Base-by-base conservation (phyloP, 768 basidiomycete genomes). In the Pleurotus sapidus region DNA sequence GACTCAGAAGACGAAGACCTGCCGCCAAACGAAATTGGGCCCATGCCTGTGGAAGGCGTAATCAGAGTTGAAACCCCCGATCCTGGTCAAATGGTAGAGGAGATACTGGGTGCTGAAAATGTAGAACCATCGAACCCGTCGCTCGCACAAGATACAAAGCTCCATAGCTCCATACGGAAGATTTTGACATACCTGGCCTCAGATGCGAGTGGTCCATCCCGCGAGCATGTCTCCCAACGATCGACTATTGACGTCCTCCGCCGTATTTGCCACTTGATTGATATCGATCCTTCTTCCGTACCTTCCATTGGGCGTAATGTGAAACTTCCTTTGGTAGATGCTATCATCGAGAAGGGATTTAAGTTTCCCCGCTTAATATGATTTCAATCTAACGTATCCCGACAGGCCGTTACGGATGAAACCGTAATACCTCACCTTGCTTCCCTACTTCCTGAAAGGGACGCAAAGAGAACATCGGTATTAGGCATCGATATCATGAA, bases 401-500 rank as follows among this genome's bases (percentile, higher is more conserved):
- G 23, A n/a, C 6, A 37, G 38, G 37, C 50, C 11, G 37, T 48
- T 17, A 48, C 50, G 7, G 14, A 34, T 17, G 17, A 37, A 30
- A n/a, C 17, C 11, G 42, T 43, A 43, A 34, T 34, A 34, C 50
- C 38, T n/a, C 23, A 18, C 20, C 43, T 30, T 63, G 38, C 20
- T 48, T 17, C 30, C 47, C 5, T 57, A 46, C 50, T 12, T 60
- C 43, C 55, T 50, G 4, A 18, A 40, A 3, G 24, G 27, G 30
- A 34, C 8, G 8, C 30, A 9, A 34, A 42, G 14, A 11, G 9
- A 12, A 30, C 23, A n/a, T 38, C 11, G 37, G 58, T 74, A 17
- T 68, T 75, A 4, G 70, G 71, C 1, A 61, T 63, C 30, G 63
- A 68, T 51, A 55, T 73, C 12, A 67, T 74, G 67, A 49, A 55